phyloP scores from a whole-genome alignment of 257 asterid genomes.

The Mentha longifolia region DNA sequence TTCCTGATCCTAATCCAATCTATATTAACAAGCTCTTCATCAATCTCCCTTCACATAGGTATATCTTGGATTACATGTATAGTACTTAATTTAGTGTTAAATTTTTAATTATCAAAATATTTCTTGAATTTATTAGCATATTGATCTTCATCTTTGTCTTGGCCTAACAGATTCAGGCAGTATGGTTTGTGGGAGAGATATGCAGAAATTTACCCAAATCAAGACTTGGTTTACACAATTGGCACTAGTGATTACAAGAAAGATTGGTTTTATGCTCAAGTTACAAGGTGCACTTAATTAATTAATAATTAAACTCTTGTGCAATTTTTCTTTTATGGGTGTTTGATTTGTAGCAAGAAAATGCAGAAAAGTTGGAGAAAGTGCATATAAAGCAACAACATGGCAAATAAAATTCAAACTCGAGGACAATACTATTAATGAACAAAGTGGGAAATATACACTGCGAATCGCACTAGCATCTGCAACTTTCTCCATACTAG shows the following conservation, averaged over 20 bases:
- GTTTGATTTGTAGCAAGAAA: no score
- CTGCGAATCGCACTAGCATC: conserved; percentile 67
- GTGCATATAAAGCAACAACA: conserved; percentile 52
- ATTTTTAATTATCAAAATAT: no score
- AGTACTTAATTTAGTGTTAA: no score
- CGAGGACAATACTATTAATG: conserved; percentile 28
- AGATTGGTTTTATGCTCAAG: conserved; percentile 82
- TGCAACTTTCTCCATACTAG: conserved; percentile 56
- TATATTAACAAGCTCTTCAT: conserved; percentile 57
- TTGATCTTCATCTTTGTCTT: neutral
- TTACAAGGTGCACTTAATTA: conserved; percentile 39
- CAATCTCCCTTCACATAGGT: conserved; percentile 64
- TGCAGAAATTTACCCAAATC: conserved; percentile 60
- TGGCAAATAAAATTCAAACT: conserved; percentile 68
- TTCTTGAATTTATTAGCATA: no score
- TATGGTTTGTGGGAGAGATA: conserved; percentile 86
- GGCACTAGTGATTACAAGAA: conserved; percentile 58
- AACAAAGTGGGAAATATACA: conserved; percentile 49
- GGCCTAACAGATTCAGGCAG: conserved; percentile 62
- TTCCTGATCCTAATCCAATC: conserved; percentile 77
- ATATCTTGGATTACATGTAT: no score
- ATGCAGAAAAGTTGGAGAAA: conserved; percentile 28
- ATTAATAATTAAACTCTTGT: no score
- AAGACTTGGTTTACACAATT: conserved; percentile 65
- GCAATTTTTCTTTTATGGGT: no score